phyloP scores from a whole-genome alignment of 768 basidiomycete genomes.

The Pisolithus tinctorius region DNA sequence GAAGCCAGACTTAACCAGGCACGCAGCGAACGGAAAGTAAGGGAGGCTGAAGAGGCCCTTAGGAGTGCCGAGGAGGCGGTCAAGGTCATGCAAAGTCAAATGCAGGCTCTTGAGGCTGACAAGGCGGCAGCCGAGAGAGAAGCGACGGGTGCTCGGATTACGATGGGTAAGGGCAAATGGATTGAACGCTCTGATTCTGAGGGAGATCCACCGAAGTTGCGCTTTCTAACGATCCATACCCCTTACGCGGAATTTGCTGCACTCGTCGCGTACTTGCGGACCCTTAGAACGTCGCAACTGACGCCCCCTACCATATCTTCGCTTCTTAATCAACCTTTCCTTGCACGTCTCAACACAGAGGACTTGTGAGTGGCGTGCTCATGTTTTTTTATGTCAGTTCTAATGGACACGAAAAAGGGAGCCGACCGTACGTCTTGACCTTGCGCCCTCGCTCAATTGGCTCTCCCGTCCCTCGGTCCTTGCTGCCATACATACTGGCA shows the following conservation, averaged over 20 bases:
- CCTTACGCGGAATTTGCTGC: conserved; percentile 77
- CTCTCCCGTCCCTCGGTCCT: conserved; percentile 81
- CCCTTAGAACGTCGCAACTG: conserved; percentile 52
- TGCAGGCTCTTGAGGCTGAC: conserved; percentile 68
- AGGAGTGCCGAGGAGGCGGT: conserved; percentile 85
- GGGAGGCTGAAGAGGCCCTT: conserved; percentile 69
- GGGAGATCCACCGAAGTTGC: conserved; percentile 27
- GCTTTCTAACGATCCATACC: conserved; percentile 58
- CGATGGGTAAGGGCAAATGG: conserved; percentile 69
- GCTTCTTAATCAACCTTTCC: conserved; percentile 71
- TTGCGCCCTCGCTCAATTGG: conserved; percentile 93
- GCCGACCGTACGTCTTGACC: conserved; percentile 84
- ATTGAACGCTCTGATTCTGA: conserved; percentile 33
- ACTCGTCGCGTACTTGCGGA: conserved; percentile 72
- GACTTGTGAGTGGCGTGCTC: conserved; percentile 64
- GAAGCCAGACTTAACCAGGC: conserved; percentile 70
- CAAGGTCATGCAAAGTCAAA: conserved; percentile 73
- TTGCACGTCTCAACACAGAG: conserved; percentile 68
- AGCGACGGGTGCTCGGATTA: conserved; percentile 40
- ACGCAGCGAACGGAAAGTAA: conserved; percentile 66
- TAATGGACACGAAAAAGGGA: conserved; percentile 48
- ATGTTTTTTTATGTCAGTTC: conserved; percentile 1
- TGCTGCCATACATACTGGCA: conserved; percentile 79
- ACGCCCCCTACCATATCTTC: conserved; percentile 64
- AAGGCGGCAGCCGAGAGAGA: conserved; percentile 56